Evolutionary conservation across 2,329 filamentous ascomycete genomes (phyloP).

Genomic region (Calonectria fujianensis): DNA sequence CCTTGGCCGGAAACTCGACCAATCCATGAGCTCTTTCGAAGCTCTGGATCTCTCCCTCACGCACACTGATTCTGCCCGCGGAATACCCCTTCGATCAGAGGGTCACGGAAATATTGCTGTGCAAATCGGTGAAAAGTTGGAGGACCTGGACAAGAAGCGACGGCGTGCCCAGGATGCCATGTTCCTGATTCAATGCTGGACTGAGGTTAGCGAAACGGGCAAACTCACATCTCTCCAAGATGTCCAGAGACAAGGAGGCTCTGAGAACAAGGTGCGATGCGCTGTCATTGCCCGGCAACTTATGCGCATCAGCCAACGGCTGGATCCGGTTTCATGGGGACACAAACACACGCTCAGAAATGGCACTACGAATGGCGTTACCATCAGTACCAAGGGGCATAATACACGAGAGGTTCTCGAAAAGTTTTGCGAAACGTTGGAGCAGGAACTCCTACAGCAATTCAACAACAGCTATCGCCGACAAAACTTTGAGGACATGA

Average conservation of each 20-base stretch:
- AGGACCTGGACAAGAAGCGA: slow-evolving; percentile 95
- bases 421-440: slow-evolving; percentile 95
- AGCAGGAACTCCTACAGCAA: slow-evolving; percentile 95
- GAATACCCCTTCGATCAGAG: slow-evolving; percentile 63
- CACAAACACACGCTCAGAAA: slow-evolving; percentile 74
- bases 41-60: slow-evolving; percentile 90
- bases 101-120: slow-evolving; percentile 91
- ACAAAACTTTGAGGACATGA: slow-evolving; percentile 98
- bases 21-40: slow-evolving; percentile 94
- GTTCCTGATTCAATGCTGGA: slow-evolving; percentile 97
- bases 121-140: slow-evolving; percentile 93
- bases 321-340: slow-evolving; percentile 86
- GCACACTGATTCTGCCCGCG: slow-evolving; percentile 66
- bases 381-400: slow-evolving; percentile 65
- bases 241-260: slow-evolving; percentile 87
- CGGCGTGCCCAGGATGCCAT: slow-evolving; percentile 93
- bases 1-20: slow-evolving; percentile 90
- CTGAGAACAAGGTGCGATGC: slow-evolving; percentile 94
- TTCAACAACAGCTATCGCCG: slow-evolving; percentile 98
- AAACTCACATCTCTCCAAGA: slow-evolving; percentile 92
- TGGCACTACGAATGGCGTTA: slow-evolving; percentile 68
- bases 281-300: slow-evolving; percentile 95
- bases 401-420: slow-evolving; percentile 93
- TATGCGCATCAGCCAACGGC: slow-evolving; percentile 92
- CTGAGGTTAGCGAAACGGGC: slow-evolving; percentile 93